Conservation (phyloP, 108 stramenopile species). For the Nitzschia palea region DNA sequence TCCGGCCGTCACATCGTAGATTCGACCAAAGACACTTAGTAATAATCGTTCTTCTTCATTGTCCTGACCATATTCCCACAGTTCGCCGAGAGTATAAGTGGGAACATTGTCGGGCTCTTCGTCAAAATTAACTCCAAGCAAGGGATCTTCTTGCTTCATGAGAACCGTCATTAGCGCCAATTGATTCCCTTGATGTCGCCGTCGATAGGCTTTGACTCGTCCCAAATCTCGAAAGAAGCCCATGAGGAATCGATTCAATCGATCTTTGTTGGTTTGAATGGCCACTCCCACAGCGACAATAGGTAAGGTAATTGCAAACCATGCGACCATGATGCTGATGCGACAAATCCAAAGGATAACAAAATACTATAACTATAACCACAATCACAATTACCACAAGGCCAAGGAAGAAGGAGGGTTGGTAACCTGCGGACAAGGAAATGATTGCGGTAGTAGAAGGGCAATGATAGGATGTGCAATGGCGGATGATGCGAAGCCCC, state of each 20-base stretch:
- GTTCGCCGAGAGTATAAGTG: slow-evolving; percentile 61
- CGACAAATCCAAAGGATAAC: background rate
- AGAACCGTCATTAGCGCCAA: slow-evolving; percentile 28
- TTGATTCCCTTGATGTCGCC: slow-evolving; percentile 35
- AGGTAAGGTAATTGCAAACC: slow-evolving; percentile 3
- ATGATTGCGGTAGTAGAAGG: no score
- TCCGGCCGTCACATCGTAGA: slow-evolving; percentile 76
- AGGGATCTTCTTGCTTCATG: slow-evolving; percentile 41
- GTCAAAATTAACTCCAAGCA: slow-evolving; percentile 56
- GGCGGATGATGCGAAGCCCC: no score
- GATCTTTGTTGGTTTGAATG: slow-evolving; percentile 12
- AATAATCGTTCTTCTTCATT: slow-evolving; percentile 37
- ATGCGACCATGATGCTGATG: slow-evolving; percentile 6
- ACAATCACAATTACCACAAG: background rate
- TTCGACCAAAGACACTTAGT: slow-evolving; percentile 64
- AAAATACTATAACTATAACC: background rate
- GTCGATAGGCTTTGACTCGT: slow-evolving; percentile 65
- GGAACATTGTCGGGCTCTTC: slow-evolving; percentile 11
- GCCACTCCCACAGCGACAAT: slow-evolving; percentile 8
- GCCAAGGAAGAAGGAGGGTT: no score
- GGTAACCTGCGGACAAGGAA: no score
- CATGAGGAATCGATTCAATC: slow-evolving; percentile 55
- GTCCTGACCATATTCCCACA: slow-evolving; percentile 53
- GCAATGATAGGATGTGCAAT: no score
- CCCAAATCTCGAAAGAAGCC: slow-evolving; percentile 79